Conservation (phyloP, 2,329 filamentous ascomycete species). For the Paecilomyces niveus region DNA sequence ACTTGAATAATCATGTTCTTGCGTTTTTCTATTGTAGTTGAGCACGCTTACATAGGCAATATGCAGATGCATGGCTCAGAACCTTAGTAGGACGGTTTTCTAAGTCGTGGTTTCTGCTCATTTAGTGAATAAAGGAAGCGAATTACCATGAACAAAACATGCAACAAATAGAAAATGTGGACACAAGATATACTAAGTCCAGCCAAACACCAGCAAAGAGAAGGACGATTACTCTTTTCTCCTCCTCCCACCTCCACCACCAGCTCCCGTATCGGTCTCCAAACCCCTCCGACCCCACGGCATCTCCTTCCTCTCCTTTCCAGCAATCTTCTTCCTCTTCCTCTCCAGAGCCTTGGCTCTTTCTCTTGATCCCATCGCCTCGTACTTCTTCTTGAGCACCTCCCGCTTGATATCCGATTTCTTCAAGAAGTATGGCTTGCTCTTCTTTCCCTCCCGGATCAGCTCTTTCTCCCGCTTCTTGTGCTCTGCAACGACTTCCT, state of each 20-base stretch:
- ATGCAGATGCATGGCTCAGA: neutral
- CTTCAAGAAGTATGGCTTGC: constrained; percentile 84
- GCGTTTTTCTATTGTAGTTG: neutral
- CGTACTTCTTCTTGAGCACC: constrained; percentile 70
- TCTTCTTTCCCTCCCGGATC: constrained; percentile 74
- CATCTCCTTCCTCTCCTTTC: constrained; percentile 76
- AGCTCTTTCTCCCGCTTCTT: constrained; percentile 75
- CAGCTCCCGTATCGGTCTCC: constrained; percentile 15
- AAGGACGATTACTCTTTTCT: constrained; percentile 13
- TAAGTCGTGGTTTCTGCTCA: neutral
- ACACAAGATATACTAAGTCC: neutral
- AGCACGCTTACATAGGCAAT: neutral
- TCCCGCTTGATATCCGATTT: constrained; percentile 84
- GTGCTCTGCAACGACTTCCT: constrained; percentile 66
- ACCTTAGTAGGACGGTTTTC: neutral
- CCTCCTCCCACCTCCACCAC: constrained; percentile 17
- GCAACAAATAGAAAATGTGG: neutral
- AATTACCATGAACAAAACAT: neutral
- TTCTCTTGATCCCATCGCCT: constrained; percentile 76
- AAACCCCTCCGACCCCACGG: constrained; percentile 46
- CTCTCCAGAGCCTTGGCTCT: constrained; percentile 78
- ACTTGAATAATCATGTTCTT: neutral
- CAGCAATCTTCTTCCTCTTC: constrained; percentile 79
- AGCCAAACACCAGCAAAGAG: neutral
- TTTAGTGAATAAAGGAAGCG: neutral